A percentile compares a stretch with the other conserved stretches of the same genome.
These are phyloP conservation scores for Intubia oerlemansii DNA, from an alignment of 2,329 filamentous ascomycete genomes.

Conservation along the genomic window DNA sequence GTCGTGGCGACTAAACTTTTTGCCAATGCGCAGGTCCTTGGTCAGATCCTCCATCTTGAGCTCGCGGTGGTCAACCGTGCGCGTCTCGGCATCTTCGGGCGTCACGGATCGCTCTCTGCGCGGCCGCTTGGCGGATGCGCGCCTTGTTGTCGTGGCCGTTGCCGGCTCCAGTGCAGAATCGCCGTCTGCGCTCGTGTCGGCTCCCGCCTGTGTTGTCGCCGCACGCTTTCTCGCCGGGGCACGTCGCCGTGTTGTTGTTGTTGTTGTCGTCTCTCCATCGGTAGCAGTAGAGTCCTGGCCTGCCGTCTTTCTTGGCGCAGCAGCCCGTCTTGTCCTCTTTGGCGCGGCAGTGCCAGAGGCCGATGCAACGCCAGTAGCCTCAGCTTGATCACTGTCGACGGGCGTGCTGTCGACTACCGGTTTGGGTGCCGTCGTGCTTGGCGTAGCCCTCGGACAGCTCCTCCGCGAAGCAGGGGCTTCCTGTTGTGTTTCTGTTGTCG, in stretches of 20 bases:
- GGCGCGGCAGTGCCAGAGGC: no score
- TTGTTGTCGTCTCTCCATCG: neutral
- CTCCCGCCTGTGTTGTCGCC: neutral
- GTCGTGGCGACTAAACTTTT: conserved; percentile 53
- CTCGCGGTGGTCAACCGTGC: conserved; percentile 40
- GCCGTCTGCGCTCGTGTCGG: neutral
- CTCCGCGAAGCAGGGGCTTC: no score
- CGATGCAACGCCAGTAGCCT: no score
- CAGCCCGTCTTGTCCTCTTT: no score
- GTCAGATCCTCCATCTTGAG: conserved; percentile 56
- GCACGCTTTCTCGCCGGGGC: conserved; percentile 7
- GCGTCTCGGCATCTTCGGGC: conserved; percentile 40
- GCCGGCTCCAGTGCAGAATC: neutral
- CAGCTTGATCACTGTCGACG: no score
- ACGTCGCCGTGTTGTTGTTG: neutral
- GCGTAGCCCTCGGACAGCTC: no score
- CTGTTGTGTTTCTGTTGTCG: no score
- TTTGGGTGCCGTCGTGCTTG: no score
- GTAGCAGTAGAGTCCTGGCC: no score
- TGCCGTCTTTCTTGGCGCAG: no score
- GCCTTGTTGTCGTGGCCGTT: neutral
- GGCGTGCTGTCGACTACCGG: no score
- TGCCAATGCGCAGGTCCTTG: conserved; percentile 47
- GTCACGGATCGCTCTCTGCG: conserved; percentile 26
- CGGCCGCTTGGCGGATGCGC: conserved; percentile 9